Evolutionary conservation across 495 filamentous ascomycete species (phyloP), one percentile per base, ranked within the genome.

Genomic region (Diplogelasinospora grovesii): DNA sequence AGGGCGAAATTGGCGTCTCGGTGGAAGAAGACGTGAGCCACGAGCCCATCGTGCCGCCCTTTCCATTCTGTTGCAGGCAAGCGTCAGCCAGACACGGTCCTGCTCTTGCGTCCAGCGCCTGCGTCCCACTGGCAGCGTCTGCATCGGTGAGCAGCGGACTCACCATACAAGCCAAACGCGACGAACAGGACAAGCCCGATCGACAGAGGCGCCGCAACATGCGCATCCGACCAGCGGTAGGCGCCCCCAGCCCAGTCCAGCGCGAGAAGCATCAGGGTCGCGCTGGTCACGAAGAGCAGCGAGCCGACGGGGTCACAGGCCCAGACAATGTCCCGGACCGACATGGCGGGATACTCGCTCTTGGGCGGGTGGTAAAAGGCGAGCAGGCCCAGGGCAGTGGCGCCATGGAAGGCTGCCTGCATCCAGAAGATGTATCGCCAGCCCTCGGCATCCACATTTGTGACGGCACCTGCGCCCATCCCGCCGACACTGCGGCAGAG

Each of bases 351-450:
- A 26, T 61, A 63, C 19, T 69, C 59, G n/a, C 49, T 42, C 35
- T 58, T 64, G 22, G 61, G 57, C 8, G 72, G 72, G 52, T 60
- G 69, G 52, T 76, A 76, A 47, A 74, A 75, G 30, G 61, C 37
- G 11, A 75, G 52, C 15, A 78, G 50, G 4, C 71, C 71, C 2
- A 73, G 15, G 0, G 65, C 54, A 1, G 69, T 72, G 7, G 59
- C 46, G 13, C 56, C 56, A 35, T 75, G 73, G 45, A 76, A 70
- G 2, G 60, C 71, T 0, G 74, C 74, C 54, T 78, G 74, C 11
- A 78, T 74, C 74, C 72, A 77, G 56, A 75, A 78, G 37, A 76
- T 76, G 36, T 66, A 63, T 3, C 74, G 60, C 74, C 74, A 78
- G 14, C 74, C 74, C 0, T 45, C 48, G 1, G 59, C 31, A 47